Evolutionary conservation across 176 grass and related monocot genomes (phyloP).

Genomic region (Cenchrus purpureus): DNA sequence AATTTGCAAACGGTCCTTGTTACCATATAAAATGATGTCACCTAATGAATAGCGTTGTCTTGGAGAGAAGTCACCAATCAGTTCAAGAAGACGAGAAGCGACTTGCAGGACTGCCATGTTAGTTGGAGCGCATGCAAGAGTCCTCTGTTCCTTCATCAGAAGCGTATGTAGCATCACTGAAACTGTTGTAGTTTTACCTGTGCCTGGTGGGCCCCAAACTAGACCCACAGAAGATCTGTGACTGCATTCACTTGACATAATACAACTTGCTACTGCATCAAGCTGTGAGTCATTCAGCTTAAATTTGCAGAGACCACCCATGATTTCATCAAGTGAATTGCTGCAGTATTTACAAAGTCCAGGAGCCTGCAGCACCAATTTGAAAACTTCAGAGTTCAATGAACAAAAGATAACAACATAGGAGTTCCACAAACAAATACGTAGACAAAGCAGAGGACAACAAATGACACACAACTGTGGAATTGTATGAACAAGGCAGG

Average conservation of each 20-base stretch:
- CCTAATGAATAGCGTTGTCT: slow-evolving; percentile 47
- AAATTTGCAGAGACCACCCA: slow-evolving; percentile 44
- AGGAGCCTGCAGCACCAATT: slow-evolving; percentile 44
- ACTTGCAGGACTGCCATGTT: slow-evolving; percentile 88
- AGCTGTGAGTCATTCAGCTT: slow-evolving; percentile 71
- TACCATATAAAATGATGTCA: slow-evolving; percentile 83
- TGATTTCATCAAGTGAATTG: slow-evolving; percentile 46
- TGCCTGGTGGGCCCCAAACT: slow-evolving; percentile 87
- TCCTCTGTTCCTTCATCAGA: slow-evolving; percentile 61
- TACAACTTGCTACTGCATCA: slow-evolving; percentile 58
- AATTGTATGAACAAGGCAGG: slow-evolving; percentile 17
- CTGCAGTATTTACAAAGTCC: slow-evolving; percentile 52
- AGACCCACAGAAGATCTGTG: slow-evolving; percentile 60
- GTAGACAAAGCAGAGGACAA: slow-evolving; percentile 26
- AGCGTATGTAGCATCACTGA: slow-evolving; percentile 64
- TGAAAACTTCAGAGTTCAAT: slow-evolving; percentile 28
- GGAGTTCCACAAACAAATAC: slow-evolving; percentile 31
- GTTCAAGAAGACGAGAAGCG: slow-evolving; percentile 63
- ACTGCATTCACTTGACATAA: slow-evolving; percentile 53
- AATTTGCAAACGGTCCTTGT: slow-evolving; percentile 73
- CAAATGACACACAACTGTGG: slow-evolving; percentile 11
- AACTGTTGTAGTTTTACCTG: slow-evolving; percentile 86
- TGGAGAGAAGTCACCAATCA: slow-evolving; percentile 48
- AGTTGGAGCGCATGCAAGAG: slow-evolving; percentile 76
- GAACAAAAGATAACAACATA: slow-evolving; percentile 20